phyloP scores from a whole-genome alignment of 2,329 filamentous ascomycete genomes.

The Dendrostoma leiphaemia region DNA sequence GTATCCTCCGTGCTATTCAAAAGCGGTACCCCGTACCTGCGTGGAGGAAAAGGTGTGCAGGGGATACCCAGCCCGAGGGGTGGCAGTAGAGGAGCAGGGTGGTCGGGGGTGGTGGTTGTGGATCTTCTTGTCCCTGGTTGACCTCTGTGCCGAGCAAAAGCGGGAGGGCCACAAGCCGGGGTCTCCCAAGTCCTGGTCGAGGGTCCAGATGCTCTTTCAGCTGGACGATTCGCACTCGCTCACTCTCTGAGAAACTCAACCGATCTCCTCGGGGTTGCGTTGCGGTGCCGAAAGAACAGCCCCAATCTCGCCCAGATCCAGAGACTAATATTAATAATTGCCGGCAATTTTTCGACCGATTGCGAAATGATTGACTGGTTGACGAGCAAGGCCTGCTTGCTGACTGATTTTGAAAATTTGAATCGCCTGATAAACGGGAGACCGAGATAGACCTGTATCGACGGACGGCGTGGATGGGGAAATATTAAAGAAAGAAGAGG shows the following conservation, averaged over 20 bases:
- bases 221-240: slow-evolving; percentile 13
- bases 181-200: slow-evolving; percentile 30
- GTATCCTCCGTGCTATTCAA: slow-evolving; percentile 38
- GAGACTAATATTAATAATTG: slow-evolving; percentile 36
- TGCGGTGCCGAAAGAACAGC: slow-evolving; percentile 31
- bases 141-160: slow-evolving; percentile 38
- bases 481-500: slow-evolving; percentile 34
- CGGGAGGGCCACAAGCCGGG: slow-evolving; percentile 34
- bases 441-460: slow-evolving; percentile 20
- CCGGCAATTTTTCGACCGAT: slow-evolving; percentile 34
- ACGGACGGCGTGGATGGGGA: slow-evolving; percentile 32
- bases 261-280: slow-evolving; percentile 31
- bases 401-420: slow-evolving; percentile 31
- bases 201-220: slow-evolving; percentile 25
- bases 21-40: slow-evolving; percentile 46
- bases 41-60: slow-evolving; percentile 21
- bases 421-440: slow-evolving; percentile 16
- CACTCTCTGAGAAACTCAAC: slow-evolving; percentile 28
- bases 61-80: slow-evolving; percentile 24
- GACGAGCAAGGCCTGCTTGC: slow-evolving; percentile 61
- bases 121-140: slow-evolving; percentile 21
- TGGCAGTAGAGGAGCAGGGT: slow-evolving; percentile 24
- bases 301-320: slow-evolving; percentile 29
- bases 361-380: slow-evolving; percentile 48
- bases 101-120: slow-evolving; percentile 23